Base-by-base conservation (phyloP, 352 stramenopile genomes). In the Globisporangium cederbergense region DNA sequence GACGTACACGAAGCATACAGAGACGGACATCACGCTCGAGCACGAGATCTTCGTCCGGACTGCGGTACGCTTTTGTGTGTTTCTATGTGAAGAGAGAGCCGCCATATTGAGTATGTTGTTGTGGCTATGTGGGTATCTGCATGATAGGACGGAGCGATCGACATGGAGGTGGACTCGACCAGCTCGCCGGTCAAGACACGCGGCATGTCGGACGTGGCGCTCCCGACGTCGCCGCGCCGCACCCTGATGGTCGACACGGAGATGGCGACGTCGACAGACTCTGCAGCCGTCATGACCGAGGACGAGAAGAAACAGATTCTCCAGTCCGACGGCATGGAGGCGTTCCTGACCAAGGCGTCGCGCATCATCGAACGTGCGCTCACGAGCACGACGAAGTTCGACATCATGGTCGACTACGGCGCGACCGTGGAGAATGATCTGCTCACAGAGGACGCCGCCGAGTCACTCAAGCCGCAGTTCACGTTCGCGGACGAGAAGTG, bases 321-420 rank as follows among this genome's bases (percentile, higher is more conserved):
- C 53, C 73, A 93, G 61, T 91, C 82, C 22, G 83, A 92, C 13
- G 74, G 60, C 8, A 90, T 95, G 81, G 86, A 93, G 56, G 38
- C 72, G 9, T 96, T 96, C 66, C 62, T 96, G 42, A 76, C 63
- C 28, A 91, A 89, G 69, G 80, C 87, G 9, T 93, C 84, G 22
- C 78, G 80, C 6, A 76, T 94, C 14, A 90, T 96, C 68, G 87
- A 96, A 51, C 83, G 87, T 4, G 87, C 83, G 16, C 60, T 96
- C n/a, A 87, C 77, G 55, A 89, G 80, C 52, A 78, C 83, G 0
- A 83, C 71, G 65, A 89, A 90, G 66, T 94, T 77, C 62, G 87
- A 96, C 58, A 86, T 94, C 47, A 94, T 93, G 85, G 69, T 92
- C 43, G 87, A 96, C 64, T 96, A 96, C 51, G 79, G 79, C 3